Percentiles rank a stretch among this genome's conserved stretches.
phyloP scores from a whole-genome alignment of 2,329 filamentous ascomycete genomes.

The Colletotrichum sp. region DNA sequence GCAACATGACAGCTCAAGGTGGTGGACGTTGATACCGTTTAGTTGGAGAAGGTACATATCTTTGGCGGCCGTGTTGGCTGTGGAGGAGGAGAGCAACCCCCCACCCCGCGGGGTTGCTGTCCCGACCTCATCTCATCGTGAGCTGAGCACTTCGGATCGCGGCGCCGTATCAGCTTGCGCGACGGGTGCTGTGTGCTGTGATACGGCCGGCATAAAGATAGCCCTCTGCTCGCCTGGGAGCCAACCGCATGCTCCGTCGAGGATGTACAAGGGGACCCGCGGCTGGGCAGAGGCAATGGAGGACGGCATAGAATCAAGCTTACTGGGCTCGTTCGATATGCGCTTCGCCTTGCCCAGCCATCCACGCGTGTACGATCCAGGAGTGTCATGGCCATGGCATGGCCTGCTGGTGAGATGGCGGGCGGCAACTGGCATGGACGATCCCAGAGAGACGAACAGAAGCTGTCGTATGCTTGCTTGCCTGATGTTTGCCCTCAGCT shows the following conservation, averaged over 20 bases:
- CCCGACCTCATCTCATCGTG: slow-evolving; percentile 5
- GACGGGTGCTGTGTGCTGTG: neutral
- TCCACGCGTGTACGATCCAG: neutral
- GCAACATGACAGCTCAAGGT: neutral
- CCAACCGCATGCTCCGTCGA: slow-evolving; percentile 2
- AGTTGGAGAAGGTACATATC: neutral
- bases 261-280: neutral
- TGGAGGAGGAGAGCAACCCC: neutral
- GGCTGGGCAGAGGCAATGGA: neutral
- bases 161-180: slow-evolving; percentile 5
- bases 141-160: slow-evolving; percentile 14
- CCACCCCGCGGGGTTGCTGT: neutral
- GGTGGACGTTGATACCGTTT: neutral
- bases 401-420: neutral
- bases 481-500: slow-evolving; percentile 1
- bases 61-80: neutral
- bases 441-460: neutral
- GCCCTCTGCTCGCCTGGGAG: neutral
- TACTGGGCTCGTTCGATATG: slow-evolving; percentile 4
- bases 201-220: slow-evolving; percentile 9
- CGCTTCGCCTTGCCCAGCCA: slow-evolving; percentile 8
- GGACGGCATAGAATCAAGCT: neutral
- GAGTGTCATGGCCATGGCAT: neutral
- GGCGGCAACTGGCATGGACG: slow-evolving; percentile 7
- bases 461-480: neutral